These are phyloP conservation scores for Auricularia sp. DNA, from an alignment of 768 basidiomycete species.

Conservation along the genomic window DNA sequence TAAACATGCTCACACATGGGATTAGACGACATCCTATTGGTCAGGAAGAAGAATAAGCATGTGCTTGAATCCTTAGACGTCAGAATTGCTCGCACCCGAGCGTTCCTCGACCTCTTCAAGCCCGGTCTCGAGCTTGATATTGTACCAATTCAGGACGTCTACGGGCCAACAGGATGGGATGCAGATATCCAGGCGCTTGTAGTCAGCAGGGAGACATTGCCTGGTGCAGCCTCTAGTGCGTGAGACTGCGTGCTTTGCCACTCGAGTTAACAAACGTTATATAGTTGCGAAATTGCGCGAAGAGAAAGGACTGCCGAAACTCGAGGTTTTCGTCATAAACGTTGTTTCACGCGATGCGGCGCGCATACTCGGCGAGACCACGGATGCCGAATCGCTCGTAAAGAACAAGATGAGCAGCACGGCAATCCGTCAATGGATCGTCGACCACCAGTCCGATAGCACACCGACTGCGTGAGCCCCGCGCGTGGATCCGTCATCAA, in stretches of 20 bases:
- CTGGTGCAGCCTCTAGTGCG: slow-evolving; percentile 67
- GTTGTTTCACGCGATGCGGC: slow-evolving; percentile 67
- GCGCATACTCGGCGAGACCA: slow-evolving; percentile 38
- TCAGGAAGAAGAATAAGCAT: slow-evolving; percentile 58
- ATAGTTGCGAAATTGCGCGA: slow-evolving; percentile 56
- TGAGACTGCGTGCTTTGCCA: slow-evolving; percentile 8
- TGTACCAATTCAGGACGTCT: slow-evolving; percentile 73
- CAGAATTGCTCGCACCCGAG: slow-evolving; percentile 48
- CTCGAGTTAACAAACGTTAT: neutral
- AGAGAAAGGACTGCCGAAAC: slow-evolving; percentile 44
- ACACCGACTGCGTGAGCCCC: no score
- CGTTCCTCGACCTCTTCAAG: slow-evolving; percentile 63
- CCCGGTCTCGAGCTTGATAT: slow-evolving; percentile 56
- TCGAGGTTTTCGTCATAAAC: slow-evolving; percentile 72
- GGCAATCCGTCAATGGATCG: slow-evolving; percentile 84
- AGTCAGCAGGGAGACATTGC: slow-evolving; percentile 78
- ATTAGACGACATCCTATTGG: slow-evolving; percentile 58
- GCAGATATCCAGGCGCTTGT: slow-evolving; percentile 85
- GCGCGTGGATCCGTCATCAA: no score
- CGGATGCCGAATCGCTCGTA: slow-evolving; percentile 59
- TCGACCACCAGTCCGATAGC: slow-evolving; percentile 14
- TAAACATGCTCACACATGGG: neutral
- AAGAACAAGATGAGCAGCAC: slow-evolving; percentile 91
- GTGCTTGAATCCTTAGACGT: slow-evolving; percentile 50
- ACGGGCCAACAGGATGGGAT: slow-evolving; percentile 84